Base-by-base conservation (phyloP, 331 rosid species). In the Pyracantha coccinea region DNA sequence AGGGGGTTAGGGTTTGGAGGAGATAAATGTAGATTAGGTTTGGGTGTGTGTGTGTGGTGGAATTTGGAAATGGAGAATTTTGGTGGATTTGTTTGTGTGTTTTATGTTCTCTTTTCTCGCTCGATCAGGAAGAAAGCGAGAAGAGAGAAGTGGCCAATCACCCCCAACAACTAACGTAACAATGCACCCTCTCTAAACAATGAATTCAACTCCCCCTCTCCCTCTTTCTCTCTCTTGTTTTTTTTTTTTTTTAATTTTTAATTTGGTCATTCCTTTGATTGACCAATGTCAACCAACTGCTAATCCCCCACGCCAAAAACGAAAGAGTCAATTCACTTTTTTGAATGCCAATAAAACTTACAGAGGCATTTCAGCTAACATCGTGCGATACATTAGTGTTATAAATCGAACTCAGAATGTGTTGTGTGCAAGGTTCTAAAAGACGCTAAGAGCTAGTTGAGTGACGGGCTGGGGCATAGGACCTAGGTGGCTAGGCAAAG, bases 341-440 rank as follows among this genome's bases (percentile, higher is more conserved):
- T 38, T 2, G 1, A 0, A 35, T 1, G 0, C 0, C 1, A 35
- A 35, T 0, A 35, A 35, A 0, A 8, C 4, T 0, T 4, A 0
- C 0, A 9, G 0, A 35, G 12, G 0, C 44, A 35, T 35, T 35
- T 35, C 0, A 8, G 12, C 2, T 2, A 1, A 1, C 1, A 35
- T 35, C 12, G 12, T 35, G 44, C 0, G 1, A 35, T 35, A 0
- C 13, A 35, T 2, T 35, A 35, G 1, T 8, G 4, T 8, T 0
- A 9, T 1, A 35, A 35, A 35, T 35, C 4, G 4, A 35, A 35
- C 4, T 2, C 4, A 35, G 0, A 35, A 35, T 4, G 0, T 35
- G 2, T 2, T 27, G 3, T 27, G 28, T 27, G 28, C 28, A 27
- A 27, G 28, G 2, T 27, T 27, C 28, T 27, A n/a, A n/a, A n/a